Conservation (phyloP, 306 rosid species). For the Dryas drummondii region DNA sequence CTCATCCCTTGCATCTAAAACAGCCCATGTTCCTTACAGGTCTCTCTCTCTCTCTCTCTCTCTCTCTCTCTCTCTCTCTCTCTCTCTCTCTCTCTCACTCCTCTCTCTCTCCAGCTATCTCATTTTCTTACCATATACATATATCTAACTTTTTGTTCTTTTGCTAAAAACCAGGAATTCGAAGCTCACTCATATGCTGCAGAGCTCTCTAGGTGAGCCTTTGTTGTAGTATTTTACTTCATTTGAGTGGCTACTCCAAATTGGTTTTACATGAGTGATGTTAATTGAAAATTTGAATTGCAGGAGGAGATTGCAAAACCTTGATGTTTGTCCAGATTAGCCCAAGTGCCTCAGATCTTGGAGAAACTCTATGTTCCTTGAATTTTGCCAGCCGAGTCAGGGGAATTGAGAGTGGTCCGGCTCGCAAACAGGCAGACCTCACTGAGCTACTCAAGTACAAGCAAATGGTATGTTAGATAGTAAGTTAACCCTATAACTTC, state of each 20-base stretch:
- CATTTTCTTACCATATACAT: conserved; percentile 9
- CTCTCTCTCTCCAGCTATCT: not conserved
- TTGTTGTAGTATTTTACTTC: conserved; percentile 8
- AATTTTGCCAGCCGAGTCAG: conserved; percentile 93
- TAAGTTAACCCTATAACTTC: not conserved
- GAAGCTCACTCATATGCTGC: conserved; percentile 91
- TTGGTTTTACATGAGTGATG: conserved; percentile 7
- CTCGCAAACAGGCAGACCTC: conserved; percentile 87
- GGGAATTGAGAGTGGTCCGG: conserved; percentile 85
- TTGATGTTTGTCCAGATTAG: conserved; percentile 95
- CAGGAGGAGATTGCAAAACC: conserved; percentile 99
- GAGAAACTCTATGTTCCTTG: conserved; percentile 91
- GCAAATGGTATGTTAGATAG: conserved; percentile 71
- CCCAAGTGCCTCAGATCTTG: conserved; percentile 75
- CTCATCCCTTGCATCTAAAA: conserved; percentile 89
- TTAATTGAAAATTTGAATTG: conserved; percentile 34
- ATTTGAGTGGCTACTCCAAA: not conserved
- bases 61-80: conserved; percentile 4
- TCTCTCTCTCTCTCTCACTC: not conserved
- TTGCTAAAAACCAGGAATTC: conserved; percentile 69
- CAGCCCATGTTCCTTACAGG: conserved; percentile 92
- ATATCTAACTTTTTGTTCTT: conserved; percentile 18
- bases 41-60: conserved; percentile 30
- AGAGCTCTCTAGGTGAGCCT: conserved; percentile 88
- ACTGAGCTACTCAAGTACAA: conserved; percentile 79